Evolutionary conservation across 2,329 filamentous ascomycete genomes (phyloP).

Genomic region (Fusarium sp.): DNA sequence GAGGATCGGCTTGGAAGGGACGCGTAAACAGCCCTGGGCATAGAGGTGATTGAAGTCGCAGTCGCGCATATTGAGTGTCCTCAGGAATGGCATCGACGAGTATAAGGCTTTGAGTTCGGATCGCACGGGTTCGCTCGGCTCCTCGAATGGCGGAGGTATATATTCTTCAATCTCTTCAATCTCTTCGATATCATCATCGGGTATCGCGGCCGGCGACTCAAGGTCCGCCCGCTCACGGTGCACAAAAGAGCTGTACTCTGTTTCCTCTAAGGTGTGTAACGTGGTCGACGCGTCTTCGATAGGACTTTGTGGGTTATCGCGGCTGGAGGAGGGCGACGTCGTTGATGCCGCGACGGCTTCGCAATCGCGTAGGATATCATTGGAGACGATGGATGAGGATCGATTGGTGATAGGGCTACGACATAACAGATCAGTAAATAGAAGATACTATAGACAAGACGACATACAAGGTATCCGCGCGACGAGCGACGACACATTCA

Average conservation of each 20-base stretch:
- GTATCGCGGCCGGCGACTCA: background rate
- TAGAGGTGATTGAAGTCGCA: slow-evolving; percentile 31
- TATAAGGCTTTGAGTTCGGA: slow-evolving; percentile 40
- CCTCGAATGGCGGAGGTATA: background rate
- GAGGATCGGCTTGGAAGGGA: slow-evolving; percentile 38
- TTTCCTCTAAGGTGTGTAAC: slow-evolving; percentile 5
- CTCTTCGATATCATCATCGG: slow-evolving; percentile 1
- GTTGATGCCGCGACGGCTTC: slow-evolving; percentile 22
- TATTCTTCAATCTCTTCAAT: background rate
- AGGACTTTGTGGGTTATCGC: slow-evolving; percentile 13
- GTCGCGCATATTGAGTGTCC: slow-evolving; percentile 34
- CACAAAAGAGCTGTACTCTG: slow-evolving; percentile 1
- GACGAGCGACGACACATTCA: slow-evolving; percentile 33
- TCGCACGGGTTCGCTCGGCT: slow-evolving; percentile 10
- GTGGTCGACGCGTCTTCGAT: slow-evolving; percentile 14
- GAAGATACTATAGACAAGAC: rapidly evolving
- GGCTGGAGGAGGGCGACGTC: slow-evolving; percentile 22
- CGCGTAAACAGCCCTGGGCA: slow-evolving; percentile 35
- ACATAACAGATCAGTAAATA: background rate
- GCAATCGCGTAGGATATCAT: slow-evolving; percentile 7
- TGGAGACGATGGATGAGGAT: slow-evolving; percentile 1
- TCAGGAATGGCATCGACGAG: slow-evolving; percentile 37
- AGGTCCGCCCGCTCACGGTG: slow-evolving; percentile 13
- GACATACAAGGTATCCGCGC: slow-evolving; percentile 30
- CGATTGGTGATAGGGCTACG: slow-evolving; percentile 12